Evolutionary conservation across 805 yeast species (phyloP).

Genomic region (Wickerhamomyces rabaulensis): DNA sequence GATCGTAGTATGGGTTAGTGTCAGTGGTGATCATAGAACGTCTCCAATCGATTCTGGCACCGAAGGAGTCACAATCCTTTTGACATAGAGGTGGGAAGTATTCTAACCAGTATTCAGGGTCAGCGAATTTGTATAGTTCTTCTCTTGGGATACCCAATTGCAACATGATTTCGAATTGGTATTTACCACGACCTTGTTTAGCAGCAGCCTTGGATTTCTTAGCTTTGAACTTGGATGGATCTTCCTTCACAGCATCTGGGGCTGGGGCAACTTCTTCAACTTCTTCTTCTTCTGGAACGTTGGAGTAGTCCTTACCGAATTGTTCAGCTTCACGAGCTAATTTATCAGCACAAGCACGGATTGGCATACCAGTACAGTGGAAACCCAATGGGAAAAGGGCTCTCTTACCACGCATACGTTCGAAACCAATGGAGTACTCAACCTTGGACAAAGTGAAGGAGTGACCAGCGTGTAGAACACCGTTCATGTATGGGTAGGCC

Average conservation of each 20-base stretch:
- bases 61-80: constrained; percentile 72
- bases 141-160: constrained; percentile 84
- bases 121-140: constrained; percentile 84
- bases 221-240: constrained; percentile 86
- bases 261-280: constrained; percentile 30
- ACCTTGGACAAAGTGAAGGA: constrained; percentile 91
- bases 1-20: constrained; percentile 89
- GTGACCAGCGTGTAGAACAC: constrained; percentile 97
- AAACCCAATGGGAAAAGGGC: constrained; percentile 95
- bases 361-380: constrained; percentile 99
- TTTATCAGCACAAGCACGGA: constrained; percentile 92
- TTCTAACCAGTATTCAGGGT: constrained; percentile 84
- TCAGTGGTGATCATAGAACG: constrained; percentile 94
- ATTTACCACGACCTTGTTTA: constrained; percentile 90
- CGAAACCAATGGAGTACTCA: constrained; percentile 89
- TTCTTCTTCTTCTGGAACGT: constrained; percentile 59
- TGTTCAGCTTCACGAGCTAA: constrained; percentile 85
- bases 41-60: constrained; percentile 98
- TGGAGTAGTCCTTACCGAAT: constrained; percentile 78
- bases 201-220: constrained; percentile 92
- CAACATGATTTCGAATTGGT: constrained; percentile 93
- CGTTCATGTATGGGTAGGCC: constrained; percentile 99
- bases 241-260: constrained; percentile 44
- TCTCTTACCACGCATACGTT: constrained; percentile 88
- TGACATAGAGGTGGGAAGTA: constrained; percentile 90